These are phyloP conservation scores for Sporothrix sp. DNA, from an alignment of 2,329 filamentous ascomycete species.

Conservation along the genomic window DNA sequence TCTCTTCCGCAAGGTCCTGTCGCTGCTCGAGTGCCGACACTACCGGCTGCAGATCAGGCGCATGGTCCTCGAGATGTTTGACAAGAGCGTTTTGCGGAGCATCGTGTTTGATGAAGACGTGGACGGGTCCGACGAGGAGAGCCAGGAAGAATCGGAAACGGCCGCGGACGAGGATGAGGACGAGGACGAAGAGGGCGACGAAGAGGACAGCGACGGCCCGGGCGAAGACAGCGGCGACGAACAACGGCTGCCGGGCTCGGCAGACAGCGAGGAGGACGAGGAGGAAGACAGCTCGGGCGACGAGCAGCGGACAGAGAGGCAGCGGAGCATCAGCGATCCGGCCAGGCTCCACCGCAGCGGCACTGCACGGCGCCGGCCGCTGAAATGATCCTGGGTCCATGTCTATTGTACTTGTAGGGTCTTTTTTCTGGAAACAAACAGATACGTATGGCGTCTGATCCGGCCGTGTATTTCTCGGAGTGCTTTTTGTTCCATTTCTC, in stretches of 20 bases:
- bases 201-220: slow-evolving; percentile 4
- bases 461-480: too few relatives aligned
- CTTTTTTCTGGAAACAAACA: too few relatives aligned
- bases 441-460: too few relatives aligned
- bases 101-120: slow-evolving; percentile 78
- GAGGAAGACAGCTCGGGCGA: slow-evolving; percentile 44
- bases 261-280: not conserved
- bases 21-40: slow-evolving; percentile 77
- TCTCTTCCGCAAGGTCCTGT: slow-evolving; percentile 79
- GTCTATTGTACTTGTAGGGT: too few relatives aligned
- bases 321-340: slow-evolving; percentile 40
- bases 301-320: slow-evolving; percentile 46
- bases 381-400: not conserved
- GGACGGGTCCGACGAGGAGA: slow-evolving; percentile 27
- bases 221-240: slow-evolving; percentile 19
- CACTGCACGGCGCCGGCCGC: slow-evolving; percentile 11
- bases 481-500: too few relatives aligned
- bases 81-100: slow-evolving; percentile 74
- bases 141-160: slow-evolving; percentile 24
- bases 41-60: slow-evolving; percentile 79
- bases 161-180: slow-evolving; percentile 23
- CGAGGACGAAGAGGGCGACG: slow-evolving; percentile 17
- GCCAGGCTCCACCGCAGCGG: slow-evolving; percentile 22
- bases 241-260: not conserved
- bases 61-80: slow-evolving; percentile 89